Conservation (phyloP, 2,329 filamentous ascomycete genomes). For the Gaeumannomyces tritici region DNA sequence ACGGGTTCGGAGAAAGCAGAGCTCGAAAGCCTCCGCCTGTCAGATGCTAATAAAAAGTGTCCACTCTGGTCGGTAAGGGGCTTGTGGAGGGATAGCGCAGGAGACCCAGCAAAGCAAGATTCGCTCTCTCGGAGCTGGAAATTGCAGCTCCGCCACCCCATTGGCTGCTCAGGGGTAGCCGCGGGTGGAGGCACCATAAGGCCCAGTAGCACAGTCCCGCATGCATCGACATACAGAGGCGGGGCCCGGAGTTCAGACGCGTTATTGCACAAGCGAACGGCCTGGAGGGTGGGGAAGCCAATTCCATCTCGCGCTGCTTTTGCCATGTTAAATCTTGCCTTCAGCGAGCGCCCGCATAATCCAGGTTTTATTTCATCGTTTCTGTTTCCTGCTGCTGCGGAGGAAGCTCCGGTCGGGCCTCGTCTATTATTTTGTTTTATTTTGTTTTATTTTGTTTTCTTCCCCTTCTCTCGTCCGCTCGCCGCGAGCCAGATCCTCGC, state of each 20-base stretch:
- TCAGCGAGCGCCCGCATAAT: not conserved
- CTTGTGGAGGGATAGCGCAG: not conserved
- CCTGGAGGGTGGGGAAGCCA: not conserved
- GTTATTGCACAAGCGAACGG: not conserved
- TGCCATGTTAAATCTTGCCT: not conserved
- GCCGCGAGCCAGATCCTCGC: no score
- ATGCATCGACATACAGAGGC: not conserved
- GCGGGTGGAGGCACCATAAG: no score
- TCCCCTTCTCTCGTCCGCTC: not conserved
- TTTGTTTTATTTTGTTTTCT: no score
- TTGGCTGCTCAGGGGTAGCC: not conserved
- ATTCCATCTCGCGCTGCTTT: not conserved
- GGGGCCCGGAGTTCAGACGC: not conserved
- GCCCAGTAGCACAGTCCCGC: not conserved
- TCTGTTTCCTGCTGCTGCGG: not conserved
- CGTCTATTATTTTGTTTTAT: not conserved
- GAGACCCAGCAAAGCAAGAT: not conserved
- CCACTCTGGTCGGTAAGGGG: slow-evolving; percentile 2
- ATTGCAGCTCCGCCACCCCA: not conserved
- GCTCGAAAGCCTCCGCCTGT: not conserved
- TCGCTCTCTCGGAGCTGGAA: not conserved
- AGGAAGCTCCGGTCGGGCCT: not conserved
- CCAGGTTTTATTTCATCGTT: not conserved
- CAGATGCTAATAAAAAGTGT: slow-evolving; percentile 4
- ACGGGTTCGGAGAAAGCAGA: not conserved